These are phyloP conservation scores for Geotrichum klebahnii DNA, from an alignment of 1,139 yeast genomes.

Conservation along the genomic window DNA sequence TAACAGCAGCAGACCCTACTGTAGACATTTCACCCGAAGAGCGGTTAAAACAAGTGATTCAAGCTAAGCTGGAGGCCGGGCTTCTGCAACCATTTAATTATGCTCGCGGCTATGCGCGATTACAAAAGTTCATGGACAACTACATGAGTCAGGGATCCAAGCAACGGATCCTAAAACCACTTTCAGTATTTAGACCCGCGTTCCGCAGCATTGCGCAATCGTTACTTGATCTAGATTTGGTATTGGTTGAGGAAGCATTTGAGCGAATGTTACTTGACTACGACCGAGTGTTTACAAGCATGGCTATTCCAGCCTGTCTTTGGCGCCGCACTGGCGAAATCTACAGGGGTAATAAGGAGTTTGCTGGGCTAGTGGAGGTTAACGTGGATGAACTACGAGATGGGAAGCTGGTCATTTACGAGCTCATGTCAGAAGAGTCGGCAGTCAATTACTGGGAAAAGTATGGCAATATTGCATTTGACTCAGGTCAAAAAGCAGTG, in stretches of 20 bases:
- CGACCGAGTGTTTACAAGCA: constrained; percentile 89
- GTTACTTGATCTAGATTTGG: constrained; percentile 83
- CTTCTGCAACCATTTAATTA: constrained; percentile 86
- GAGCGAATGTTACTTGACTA: constrained; percentile 89
- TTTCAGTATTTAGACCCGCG: constrained; percentile 85
- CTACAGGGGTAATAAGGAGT: constrained; percentile 90
- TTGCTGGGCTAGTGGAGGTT: constrained; percentile 89
- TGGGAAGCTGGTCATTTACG: constrained; percentile 88
- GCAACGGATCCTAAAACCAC: constrained; percentile 81
- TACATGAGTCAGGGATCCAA: constrained; percentile 82
- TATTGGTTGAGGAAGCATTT: constrained; percentile 86
- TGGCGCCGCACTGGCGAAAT: constrained; percentile 98
- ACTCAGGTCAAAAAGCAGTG: constrained; percentile 91
- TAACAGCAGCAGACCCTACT: constrained; percentile 96
- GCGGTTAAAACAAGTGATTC: constrained; percentile 84
- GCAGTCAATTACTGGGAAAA: constrained; percentile 97
- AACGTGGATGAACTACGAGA: constrained; percentile 86
- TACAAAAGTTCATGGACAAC: constrained; percentile 82
- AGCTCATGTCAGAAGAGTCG: constrained; percentile 90
- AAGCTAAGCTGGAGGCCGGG: constrained; percentile 92
- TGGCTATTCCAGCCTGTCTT: constrained; percentile 96
- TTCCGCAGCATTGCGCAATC: constrained; percentile 90
- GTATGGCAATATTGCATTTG: constrained; percentile 93
- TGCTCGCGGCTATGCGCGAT: constrained; percentile 85
- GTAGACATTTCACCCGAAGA: constrained; percentile 93